These are phyloP conservation scores for Tremellales sp. DNA, from an alignment of 1,284 basidiomycete species.

Conservation along the genomic window DNA sequence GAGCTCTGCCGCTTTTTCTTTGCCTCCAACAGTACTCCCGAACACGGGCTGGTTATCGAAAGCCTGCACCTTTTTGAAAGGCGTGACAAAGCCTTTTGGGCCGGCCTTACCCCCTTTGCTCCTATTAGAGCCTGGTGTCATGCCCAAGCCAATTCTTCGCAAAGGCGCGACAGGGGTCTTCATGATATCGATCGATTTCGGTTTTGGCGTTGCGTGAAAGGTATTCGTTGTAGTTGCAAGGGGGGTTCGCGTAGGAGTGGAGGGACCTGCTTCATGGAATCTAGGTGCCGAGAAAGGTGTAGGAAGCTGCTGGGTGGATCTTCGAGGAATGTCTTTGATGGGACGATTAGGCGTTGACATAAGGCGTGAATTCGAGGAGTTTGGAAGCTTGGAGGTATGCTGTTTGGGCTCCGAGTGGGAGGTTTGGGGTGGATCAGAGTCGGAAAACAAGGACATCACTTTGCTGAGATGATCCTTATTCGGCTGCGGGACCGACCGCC, in stretches of 20 bases:
- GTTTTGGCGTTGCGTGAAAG: slow-evolving; percentile 4
- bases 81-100: slow-evolving; percentile 34
- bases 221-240: slow-evolving; percentile 30
- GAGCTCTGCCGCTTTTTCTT: too few species aligned
- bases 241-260: slow-evolving; percentile 25
- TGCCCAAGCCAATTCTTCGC: slow-evolving; percentile 41
- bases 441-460: not conserved
- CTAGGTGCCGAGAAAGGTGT: not conserved
- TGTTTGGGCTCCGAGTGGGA: not conserved
- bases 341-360: not conserved
- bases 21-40: too few species aligned
- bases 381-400: too few species aligned
- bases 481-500: not conserved
- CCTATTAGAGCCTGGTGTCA: slow-evolving; percentile 25
- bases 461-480: too few species aligned
- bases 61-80: slow-evolving; percentile 43
- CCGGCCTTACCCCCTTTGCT: slow-evolving; percentile 12
- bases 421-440: not conserved
- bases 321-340: slow-evolving; percentile 1
- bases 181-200: slow-evolving; percentile 25
- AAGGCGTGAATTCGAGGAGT: too few species aligned
- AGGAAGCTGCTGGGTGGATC: slow-evolving; percentile 2
- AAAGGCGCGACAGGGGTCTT: slow-evolving; percentile 26
- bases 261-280: not conserved
- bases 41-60: too few species aligned